A percentile compares a stretch with the other conserved stretches of the same genome.
Evolutionary conservation across 352 stramenopile genomes (phyloP).

Genomic region (Globisporangium radiosum): DNA sequence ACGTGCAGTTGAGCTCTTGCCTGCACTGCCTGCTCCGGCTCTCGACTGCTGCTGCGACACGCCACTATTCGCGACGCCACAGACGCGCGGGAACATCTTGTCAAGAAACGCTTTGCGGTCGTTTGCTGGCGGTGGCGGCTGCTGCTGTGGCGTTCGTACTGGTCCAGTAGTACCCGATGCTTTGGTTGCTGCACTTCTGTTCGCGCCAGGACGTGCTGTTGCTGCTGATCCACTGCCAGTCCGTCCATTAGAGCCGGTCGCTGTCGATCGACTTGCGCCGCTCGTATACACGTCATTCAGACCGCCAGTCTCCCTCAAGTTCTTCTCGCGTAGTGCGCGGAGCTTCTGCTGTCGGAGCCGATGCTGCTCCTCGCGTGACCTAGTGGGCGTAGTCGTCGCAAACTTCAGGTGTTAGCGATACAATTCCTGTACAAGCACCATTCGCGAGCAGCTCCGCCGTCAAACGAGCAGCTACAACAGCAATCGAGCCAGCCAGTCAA

Average conservation of each 20-base stretch:
- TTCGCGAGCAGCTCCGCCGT: not conserved
- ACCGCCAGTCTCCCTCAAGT: slow-evolving; percentile 17
- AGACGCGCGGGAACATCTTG: slow-evolving; percentile 78
- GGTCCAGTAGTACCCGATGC: not conserved
- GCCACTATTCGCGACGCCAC: slow-evolving; percentile 23
- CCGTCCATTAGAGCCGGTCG: not conserved
- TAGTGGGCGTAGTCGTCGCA: slow-evolving; percentile 7
- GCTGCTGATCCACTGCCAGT: not conserved
- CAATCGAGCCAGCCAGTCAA: not conserved
- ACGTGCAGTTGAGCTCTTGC: slow-evolving; percentile 22
- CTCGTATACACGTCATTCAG: slow-evolving; percentile 13
- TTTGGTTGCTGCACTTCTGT: not conserved
- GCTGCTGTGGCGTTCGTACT: not conserved
- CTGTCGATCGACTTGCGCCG: not conserved
- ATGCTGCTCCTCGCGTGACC: slow-evolving; percentile 53
- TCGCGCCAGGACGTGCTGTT: not conserved
- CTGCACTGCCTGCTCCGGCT: slow-evolving; percentile 15
- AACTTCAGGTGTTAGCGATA: too few species aligned
- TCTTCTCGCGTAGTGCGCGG: slow-evolving; percentile 17
- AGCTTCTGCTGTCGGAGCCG: slow-evolving; percentile 33
- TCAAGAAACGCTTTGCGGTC: slow-evolving; percentile 65
- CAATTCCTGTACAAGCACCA: too few species aligned
- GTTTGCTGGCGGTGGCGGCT: slow-evolving; percentile 15
- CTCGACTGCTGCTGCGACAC: slow-evolving; percentile 7
- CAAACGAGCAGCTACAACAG: not conserved